Conservation (phyloP, 2,329 filamentous ascomycete species). For the Xylaria digitata region DNA sequence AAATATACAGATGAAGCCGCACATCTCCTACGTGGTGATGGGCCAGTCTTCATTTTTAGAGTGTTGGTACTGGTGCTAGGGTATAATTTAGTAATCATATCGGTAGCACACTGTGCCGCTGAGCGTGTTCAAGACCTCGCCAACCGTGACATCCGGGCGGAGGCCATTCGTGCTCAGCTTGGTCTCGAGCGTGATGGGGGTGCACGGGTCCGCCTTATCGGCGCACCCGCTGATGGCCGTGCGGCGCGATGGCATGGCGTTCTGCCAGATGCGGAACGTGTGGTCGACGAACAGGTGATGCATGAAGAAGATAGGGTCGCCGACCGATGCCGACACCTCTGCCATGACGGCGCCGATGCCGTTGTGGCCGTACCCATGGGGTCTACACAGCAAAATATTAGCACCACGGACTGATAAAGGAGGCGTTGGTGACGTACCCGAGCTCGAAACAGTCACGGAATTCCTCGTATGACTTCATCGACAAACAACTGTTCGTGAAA, state of each 20-base stretch:
- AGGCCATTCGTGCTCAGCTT: conserved; percentile 46
- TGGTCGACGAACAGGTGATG: conserved; percentile 53
- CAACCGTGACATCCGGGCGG: conserved; percentile 44
- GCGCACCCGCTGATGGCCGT: conserved; percentile 48
- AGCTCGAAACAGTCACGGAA: conserved; percentile 51
- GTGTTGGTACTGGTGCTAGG: not conserved
- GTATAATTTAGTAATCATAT: conserved; percentile 46
- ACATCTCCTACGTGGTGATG: not conserved
- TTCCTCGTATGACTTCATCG: conserved; percentile 46
- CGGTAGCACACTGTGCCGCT: conserved; percentile 49
- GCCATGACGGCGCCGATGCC: conserved; percentile 53
- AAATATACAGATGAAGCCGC: conserved; percentile 28
- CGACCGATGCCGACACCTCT: conserved; percentile 50
- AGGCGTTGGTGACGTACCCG: conserved; percentile 44
- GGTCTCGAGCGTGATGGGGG: conserved; percentile 45
- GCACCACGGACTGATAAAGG: not conserved
- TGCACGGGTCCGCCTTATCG: conserved; percentile 44
- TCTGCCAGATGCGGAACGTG: conserved; percentile 51
- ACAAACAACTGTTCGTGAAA: conserved; percentile 51
- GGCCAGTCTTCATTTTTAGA: not conserved
- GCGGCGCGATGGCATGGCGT: conserved; percentile 45
- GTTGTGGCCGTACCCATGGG: conserved; percentile 53
- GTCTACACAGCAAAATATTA: conserved; percentile 44
- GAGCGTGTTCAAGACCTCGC: conserved; percentile 47
- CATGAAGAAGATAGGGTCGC: conserved; percentile 53